These are phyloP conservation scores for Kodamaea derodonti DNA, from an alignment of 1,139 yeast species.

Conservation along the genomic window DNA sequence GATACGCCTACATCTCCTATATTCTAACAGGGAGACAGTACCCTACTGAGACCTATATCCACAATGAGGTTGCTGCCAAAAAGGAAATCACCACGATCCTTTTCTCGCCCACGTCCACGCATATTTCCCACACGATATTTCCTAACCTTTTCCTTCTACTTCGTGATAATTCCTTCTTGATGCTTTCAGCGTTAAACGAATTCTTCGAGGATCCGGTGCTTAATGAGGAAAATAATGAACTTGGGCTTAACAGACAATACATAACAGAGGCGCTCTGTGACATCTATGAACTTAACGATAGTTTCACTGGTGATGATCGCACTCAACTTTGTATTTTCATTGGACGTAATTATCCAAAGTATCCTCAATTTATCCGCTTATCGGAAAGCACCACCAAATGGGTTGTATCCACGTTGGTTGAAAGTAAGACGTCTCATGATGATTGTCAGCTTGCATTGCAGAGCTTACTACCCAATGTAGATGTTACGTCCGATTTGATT, in stretches of 20 bases:
- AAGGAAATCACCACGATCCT: slow-evolving; percentile 48
- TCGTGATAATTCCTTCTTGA: slow-evolving; percentile 48
- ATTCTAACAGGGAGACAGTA: slow-evolving; percentile 74
- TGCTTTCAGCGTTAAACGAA: slow-evolving; percentile 66
- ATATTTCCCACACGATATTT: slow-evolving; percentile 39
- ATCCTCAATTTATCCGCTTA: slow-evolving; percentile 68
- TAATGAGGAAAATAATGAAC: slow-evolving; percentile 44
- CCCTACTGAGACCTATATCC: slow-evolving; percentile 59
- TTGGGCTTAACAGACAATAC: slow-evolving; percentile 52
- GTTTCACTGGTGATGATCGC: slow-evolving; percentile 30
- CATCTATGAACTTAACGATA: slow-evolving; percentile 30
- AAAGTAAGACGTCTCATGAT: slow-evolving; percentile 29
- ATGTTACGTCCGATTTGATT: slow-evolving; percentile 47
- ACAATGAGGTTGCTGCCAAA: slow-evolving; percentile 35
- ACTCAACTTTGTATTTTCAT: slow-evolving; percentile 61
- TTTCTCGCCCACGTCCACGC: slow-evolving; percentile 38
- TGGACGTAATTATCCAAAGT: slow-evolving; percentile 75
- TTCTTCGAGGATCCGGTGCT: slow-evolving; percentile 71
- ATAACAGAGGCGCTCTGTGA: slow-evolving; percentile 65
- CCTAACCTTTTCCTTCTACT: slow-evolving; percentile 56
- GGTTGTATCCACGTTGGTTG: slow-evolving; percentile 50
- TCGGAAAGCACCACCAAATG: slow-evolving; percentile 53
- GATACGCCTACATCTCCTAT: slow-evolving; percentile 62
- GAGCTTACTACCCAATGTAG: slow-evolving; percentile 47
- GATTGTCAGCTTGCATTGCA: slow-evolving; percentile 76